A percentile compares a stretch with the other conserved stretches of the same genome.
Conservation (phyloP, 2,329 filamentous ascomycete species). For the Canariomyces notabilis region DNA sequence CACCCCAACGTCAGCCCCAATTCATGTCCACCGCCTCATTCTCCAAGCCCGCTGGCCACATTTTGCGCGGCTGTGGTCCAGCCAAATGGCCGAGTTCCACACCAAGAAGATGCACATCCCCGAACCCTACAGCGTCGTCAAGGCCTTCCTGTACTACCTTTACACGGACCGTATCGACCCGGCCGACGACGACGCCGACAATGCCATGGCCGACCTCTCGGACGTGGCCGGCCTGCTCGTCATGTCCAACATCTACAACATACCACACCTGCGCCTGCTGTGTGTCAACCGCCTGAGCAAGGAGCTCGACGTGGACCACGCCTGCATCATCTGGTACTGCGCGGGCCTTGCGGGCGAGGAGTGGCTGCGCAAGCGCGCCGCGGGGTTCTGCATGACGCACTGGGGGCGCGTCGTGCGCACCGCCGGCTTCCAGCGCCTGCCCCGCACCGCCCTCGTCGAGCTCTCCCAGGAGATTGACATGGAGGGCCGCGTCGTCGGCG, state of each 20-base stretch:
- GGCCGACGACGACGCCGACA: conserved; percentile 40
- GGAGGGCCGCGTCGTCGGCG: conserved; percentile 85
- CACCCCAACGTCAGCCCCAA: conserved; percentile 68
- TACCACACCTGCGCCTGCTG: conserved; percentile 83
- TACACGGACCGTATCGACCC: conserved; percentile 87
- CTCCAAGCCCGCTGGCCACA: conserved; percentile 95
- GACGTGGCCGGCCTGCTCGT: conserved; percentile 93
- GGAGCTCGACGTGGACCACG: conserved; percentile 90
- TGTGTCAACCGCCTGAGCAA: conserved; percentile 86
- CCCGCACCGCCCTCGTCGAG: conserved; percentile 75
- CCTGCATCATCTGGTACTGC: conserved; percentile 93
- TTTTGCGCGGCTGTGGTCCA: conserved; percentile 83
- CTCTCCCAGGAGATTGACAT: conserved; percentile 89
- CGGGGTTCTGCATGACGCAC: conserved; percentile 82
- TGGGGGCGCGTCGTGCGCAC: conserved; percentile 94
- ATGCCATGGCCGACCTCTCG: conserved; percentile 67
- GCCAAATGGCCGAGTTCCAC: conserved; percentile 97
- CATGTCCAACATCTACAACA: conserved; percentile 97
- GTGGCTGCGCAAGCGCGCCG: conserved; percentile 85
- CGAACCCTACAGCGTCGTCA: conserved; percentile 89
- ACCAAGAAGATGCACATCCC: conserved; percentile 97
- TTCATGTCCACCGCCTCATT: conserved; percentile 93
- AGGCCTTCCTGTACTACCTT: conserved; percentile 90
- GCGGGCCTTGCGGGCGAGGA: conserved; percentile 86
- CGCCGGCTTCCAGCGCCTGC: conserved; percentile 75